A percentile compares a stretch with the other conserved stretches of the same genome.
These are phyloP conservation scores for Pseudomonodictys pantanalensis DNA, from an alignment of 495 filamentous ascomycete genomes.

Conservation along the genomic window DNA sequence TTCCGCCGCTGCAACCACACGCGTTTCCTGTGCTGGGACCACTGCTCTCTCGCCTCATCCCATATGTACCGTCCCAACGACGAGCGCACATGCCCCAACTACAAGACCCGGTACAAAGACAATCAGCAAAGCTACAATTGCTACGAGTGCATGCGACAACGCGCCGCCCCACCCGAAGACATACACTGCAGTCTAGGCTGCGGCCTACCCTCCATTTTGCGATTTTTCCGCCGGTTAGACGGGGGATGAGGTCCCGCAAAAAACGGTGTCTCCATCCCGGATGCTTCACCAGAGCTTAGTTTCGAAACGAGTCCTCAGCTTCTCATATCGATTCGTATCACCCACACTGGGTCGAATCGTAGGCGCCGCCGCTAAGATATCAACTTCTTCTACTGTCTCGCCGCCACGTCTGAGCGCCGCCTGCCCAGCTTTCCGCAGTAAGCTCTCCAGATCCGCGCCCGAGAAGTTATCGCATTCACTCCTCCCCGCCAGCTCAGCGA, in stretches of 20 bases:
- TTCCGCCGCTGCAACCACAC: slow-evolving; percentile 13
- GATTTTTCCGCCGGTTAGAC: too few species aligned
- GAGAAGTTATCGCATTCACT: slow-evolving; percentile 76
- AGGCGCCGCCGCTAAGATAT: slow-evolving; percentile 72
- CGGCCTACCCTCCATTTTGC: too few species aligned
- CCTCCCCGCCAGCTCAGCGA: slow-evolving; percentile 59
- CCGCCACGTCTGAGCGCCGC: slow-evolving; percentile 62
- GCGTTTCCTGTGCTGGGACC: slow-evolving; percentile 4
- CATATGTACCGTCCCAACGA: background rate
- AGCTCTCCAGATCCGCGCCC: slow-evolving; percentile 80
- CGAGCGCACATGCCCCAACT: background rate
- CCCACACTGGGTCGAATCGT: slow-evolving; percentile 80
- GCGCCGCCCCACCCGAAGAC: background rate
- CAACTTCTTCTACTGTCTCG: slow-evolving; percentile 44
- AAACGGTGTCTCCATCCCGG: background rate
- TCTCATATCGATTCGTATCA: slow-evolving; percentile 67
- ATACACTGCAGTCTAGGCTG: too few species aligned
- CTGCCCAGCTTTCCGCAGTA: slow-evolving; percentile 74
- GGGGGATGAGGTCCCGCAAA: background rate
- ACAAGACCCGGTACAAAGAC: background rate
- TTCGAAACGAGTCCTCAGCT: slow-evolving; percentile 46
- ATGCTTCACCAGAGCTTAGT: slow-evolving; percentile 8
- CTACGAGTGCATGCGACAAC: slow-evolving; percentile 6
- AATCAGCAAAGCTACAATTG: slow-evolving; percentile 13
- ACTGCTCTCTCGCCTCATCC: too few species aligned